Evolutionary conservation across 1,284 basidiomycete species (phyloP).

Genomic region (Peniophora sp.): DNA sequence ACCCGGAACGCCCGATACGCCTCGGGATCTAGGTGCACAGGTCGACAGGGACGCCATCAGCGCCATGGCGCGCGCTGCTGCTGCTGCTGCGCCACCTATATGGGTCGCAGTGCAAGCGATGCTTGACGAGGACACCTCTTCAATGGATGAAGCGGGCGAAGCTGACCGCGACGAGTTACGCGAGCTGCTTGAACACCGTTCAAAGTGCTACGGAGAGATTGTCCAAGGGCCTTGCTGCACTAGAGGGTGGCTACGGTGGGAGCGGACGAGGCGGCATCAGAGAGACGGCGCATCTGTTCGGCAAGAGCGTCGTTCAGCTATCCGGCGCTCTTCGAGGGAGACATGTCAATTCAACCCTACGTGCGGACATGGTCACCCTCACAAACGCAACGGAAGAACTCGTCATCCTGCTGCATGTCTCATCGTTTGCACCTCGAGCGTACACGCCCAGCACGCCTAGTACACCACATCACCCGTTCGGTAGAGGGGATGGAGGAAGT

Average conservation of each 20-base stretch:
- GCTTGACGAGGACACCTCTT: constrained; percentile 45
- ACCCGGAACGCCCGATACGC: constrained; percentile 24
- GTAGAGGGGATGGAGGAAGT: constrained; percentile 3
- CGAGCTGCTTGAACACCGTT: constrained; percentile 46
- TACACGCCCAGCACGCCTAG: constrained; percentile 46
- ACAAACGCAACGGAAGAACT: constrained; percentile 75
- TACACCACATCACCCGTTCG: constrained; percentile 13
- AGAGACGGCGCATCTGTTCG: constrained; percentile 65
- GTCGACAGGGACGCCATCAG: constrained; percentile 65
- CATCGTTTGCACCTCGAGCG: constrained; percentile 58
- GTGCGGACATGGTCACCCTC: constrained; percentile 60
- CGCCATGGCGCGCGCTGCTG: constrained; percentile 59
- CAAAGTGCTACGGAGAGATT: constrained; percentile 50
- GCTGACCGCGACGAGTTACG: constrained; percentile 30
- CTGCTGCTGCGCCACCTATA: constrained; percentile 61
- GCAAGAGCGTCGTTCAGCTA: constrained; percentile 66
- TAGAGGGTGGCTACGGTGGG: constrained; percentile 28
- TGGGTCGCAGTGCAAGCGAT: constrained; percentile 44
- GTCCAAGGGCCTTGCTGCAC: constrained; percentile 46
- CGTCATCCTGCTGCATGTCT: constrained; percentile 69
- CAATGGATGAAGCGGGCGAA: constrained; percentile 35
- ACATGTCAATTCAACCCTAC: constrained; percentile 47
- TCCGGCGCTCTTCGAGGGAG: constrained; percentile 58
- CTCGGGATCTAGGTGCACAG: constrained; percentile 41
- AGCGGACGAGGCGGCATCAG: constrained; percentile 51